These are phyloP conservation scores for Tetracladium setigerum DNA, from an alignment of 495 filamentous ascomycete species.

Conservation along the genomic window DNA sequence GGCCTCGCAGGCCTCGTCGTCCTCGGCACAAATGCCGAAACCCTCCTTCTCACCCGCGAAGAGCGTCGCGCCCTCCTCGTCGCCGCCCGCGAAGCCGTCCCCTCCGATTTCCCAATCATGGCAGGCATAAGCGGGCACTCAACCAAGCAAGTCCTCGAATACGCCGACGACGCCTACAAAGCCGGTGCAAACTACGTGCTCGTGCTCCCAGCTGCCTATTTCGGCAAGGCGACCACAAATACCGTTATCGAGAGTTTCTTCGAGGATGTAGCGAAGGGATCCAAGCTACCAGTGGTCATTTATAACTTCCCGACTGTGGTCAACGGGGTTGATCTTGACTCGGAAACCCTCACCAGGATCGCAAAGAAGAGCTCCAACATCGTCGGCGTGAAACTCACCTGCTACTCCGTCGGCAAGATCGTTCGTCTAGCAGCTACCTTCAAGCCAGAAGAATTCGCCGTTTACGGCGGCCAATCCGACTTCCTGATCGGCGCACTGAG, in stretches of 20 bases:
- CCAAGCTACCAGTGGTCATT: slow-evolving; percentile 24
- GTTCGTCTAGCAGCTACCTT: slow-evolving; percentile 17
- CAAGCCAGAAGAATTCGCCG: slow-evolving; percentile 16
- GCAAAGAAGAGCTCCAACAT: slow-evolving; percentile 23
- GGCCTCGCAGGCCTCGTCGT: slow-evolving; percentile 52
- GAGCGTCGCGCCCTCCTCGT: slow-evolving; percentile 46
- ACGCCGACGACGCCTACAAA: slow-evolving; percentile 48
- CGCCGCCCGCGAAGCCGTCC: slow-evolving; percentile 44
- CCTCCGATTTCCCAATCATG: slow-evolving; percentile 48
- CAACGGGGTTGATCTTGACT: slow-evolving; percentile 27
- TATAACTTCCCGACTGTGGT: slow-evolving; percentile 27
- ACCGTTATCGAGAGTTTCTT: slow-evolving; percentile 19
- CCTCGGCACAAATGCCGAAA: slow-evolving; percentile 59
- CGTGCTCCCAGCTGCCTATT: slow-evolving; percentile 25
- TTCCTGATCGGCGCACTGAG: slow-evolving; percentile 22
- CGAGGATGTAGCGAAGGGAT: slow-evolving; percentile 16
- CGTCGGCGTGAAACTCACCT: slow-evolving; percentile 31
- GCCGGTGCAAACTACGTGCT: slow-evolving; percentile 31
- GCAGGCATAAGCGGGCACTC: slow-evolving; percentile 58
- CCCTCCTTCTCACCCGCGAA: slow-evolving; percentile 54
- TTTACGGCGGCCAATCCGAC: slow-evolving; percentile 24
- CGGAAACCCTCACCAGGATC: slow-evolving; percentile 20
- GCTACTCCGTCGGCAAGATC: slow-evolving; percentile 26
- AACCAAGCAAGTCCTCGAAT: slow-evolving; percentile 53
- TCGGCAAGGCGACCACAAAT: slow-evolving; percentile 16